Base-by-base conservation (phyloP, 2,329 filamentous ascomycete species). In the Teratosphaeria zuluensis region DNA sequence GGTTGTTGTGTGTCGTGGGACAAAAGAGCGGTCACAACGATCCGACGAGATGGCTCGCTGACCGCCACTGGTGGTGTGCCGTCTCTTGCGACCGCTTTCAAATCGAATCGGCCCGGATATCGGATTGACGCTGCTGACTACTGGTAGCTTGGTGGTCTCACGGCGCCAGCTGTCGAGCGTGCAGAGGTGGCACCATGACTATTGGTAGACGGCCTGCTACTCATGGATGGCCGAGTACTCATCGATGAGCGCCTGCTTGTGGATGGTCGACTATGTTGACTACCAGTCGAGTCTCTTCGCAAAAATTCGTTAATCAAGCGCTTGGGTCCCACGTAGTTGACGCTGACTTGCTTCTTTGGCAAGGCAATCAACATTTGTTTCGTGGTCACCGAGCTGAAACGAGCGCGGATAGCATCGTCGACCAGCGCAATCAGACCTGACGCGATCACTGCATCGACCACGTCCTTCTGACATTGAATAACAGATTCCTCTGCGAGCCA, bases 371-470 rank as follows among this genome's bases (percentile, higher is more conserved):
- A 76, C 66, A 84, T 72, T 56, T 77, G 77, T 16, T 78, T 78
- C 58, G 74, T 74, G 58, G 77, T 76, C 65, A 80, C 81, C 51
- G 78, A 76, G 66, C 83, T 84, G 84, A 90, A 94, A 59, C 83
- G 84, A 61, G 84, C 81, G 74, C 89, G 89, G 78, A 97, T 96
- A 76, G 86, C 90, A 75, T 97, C 90, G 70, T 97, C 92, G 56
- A 95, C 87, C 52, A 97, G 83, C 7, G 89, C 84, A 66, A 95
- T 85, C 65, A 97, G 82, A 28, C 92, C 92, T n/a, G 91, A 94
- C 53, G 91, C 84, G 62, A 97, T 82, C 63, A 97, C 87, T 64
- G 95, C 87, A 72, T 96, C 92, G 62, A 90, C 89, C 68, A 95
- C 84, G 71, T 96, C 92, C 55, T 87, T 88, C 70, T 84, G 77